Evolutionary conservation across 495 filamentous ascomycete species (phyloP).

Genomic region (Recurvomyces mirabilis): DNA sequence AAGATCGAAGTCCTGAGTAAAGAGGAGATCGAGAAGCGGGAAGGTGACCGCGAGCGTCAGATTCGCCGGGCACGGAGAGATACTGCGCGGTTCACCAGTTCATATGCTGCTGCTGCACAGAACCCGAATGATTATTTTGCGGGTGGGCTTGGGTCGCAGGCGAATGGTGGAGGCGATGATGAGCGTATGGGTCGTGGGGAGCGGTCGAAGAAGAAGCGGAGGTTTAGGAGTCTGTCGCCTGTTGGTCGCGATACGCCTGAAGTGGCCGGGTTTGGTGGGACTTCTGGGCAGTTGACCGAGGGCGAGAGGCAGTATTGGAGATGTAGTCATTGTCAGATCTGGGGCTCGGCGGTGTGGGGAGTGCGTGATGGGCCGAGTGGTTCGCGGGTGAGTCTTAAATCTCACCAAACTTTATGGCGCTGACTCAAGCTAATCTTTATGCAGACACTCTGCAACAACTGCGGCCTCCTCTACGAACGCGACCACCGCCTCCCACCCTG

Average conservation of each 20-base stretch:
- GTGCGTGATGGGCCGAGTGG: slow-evolving; percentile 85
- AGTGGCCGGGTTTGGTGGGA: slow-evolving; percentile 37
- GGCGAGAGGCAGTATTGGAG: slow-evolving; percentile 76
- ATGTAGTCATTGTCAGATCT: slow-evolving; percentile 79
- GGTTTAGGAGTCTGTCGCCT: slow-evolving; percentile 63
- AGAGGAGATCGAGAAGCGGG: slow-evolving; percentile 95
- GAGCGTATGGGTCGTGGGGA: slow-evolving; percentile 74
- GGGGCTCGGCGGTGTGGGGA: slow-evolving; percentile 85
- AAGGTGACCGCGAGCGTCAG: slow-evolving; percentile 87
- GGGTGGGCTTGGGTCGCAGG: slow-evolving; percentile 12
- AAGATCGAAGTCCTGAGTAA: slow-evolving; percentile 81
- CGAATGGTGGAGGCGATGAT: slow-evolving; percentile 35
- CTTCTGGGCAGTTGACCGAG: slow-evolving; percentile 18
- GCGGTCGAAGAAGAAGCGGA: slow-evolving; percentile 82
- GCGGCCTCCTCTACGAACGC: slow-evolving; percentile 77
- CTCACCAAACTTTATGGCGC: too few species aligned
- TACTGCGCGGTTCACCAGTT: slow-evolving; percentile 81
- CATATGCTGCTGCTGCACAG: slow-evolving; percentile 54
- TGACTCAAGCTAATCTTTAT: too few species aligned
- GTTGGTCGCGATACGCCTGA: slow-evolving; percentile 13
- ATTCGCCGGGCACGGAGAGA: slow-evolving; percentile 77
- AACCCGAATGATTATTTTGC: slow-evolving; percentile 33
- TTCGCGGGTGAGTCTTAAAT: slow-evolving; percentile 62
- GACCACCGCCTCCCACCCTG: slow-evolving; percentile 75
- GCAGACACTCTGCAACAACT: slow-evolving; percentile 89